Conservation (phyloP, 129 eudicot species). For the Saussurea involucrata region DNA sequence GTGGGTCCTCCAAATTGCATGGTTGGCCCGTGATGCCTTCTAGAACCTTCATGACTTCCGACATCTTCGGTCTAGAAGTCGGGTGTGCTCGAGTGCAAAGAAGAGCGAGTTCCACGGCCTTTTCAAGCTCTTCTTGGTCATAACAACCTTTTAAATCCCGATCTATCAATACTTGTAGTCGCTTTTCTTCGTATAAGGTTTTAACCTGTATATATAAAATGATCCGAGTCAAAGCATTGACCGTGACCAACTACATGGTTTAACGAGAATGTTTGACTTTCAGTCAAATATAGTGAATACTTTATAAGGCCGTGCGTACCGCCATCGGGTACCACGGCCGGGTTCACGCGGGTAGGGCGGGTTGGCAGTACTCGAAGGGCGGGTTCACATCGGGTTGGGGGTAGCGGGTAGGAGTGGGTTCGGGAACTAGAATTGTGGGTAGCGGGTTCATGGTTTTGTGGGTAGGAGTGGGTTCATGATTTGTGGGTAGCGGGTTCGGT, state of each 20-base stretch:
- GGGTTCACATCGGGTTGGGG: too few species aligned
- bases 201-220: slow-evolving; percentile 45
- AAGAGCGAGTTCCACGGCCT: slow-evolving; percentile 66
- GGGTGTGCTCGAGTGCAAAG: slow-evolving; percentile 67
- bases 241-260: neutral
- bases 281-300: neutral
- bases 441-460: too few species aligned
- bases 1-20: slow-evolving; percentile 39
- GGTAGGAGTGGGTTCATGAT: too few species aligned
- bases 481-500: too few species aligned
- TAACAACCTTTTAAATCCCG: slow-evolving; percentile 66
- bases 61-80: slow-evolving; percentile 70
- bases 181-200: slow-evolving; percentile 62
- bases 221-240: slow-evolving; percentile 14
- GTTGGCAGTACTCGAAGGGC: too few species aligned
- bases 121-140: slow-evolving; percentile 51
- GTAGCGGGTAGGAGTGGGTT: too few species aligned
- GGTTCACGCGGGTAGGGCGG: too few species aligned
- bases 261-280: neutral
- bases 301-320: too few species aligned
- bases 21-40: slow-evolving; percentile 59
- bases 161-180: slow-evolving; percentile 67
- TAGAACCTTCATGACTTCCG: slow-evolving; percentile 67
- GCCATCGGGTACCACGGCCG: too few species aligned
- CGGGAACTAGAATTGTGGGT: too few species aligned